Evolutionary conservation across 495 filamentous ascomycete species (phyloP), one percentile per base, ranked within the genome.

Genomic region (Podospora comata): DNA sequence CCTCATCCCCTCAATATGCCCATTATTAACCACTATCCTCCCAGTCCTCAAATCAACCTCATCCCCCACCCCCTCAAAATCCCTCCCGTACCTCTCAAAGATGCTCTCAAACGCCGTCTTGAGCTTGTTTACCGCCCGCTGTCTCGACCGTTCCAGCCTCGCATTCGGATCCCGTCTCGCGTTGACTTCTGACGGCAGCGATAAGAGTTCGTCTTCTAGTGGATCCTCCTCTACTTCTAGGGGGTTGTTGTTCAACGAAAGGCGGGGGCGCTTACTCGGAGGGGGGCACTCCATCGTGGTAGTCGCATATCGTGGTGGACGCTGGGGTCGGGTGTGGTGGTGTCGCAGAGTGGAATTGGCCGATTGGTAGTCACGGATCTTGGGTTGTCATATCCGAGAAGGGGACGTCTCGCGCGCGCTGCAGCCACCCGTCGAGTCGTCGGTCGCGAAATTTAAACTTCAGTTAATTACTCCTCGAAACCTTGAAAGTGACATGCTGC

Each of bases 61-160:
- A 66, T 78, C 76, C 32, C 88, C 92, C 32, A 92, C 81, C 30
- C 88, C 91, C 4, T 86, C 86, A 73, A 96, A 97, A 77, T 97
- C 90, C 71, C 85, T 86, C 23, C 84, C 87, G 75, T 97, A 99
- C 77, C 95, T 97, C 32, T 87, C 85, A 73, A 97, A 97, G 53
- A 99, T 97, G 58, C 82, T 75, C 73, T 97, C 93, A 71, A 95
- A 96, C 2, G 87, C 85, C 13, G 87, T 89, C 80, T 94, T 94
- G 15, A 97, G 85, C 56, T 85, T 87, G 58, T 79, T 76, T 44
- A 88, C 86, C 67, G 91, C 90, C 64, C 82, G 83, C 6, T 81
- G 83, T 68, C 87, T 87, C 54, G 83, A 85, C 67, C 82, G 80
- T 68, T 87, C 79, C 15, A 91, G 78, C 68, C 87, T 83, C 64